Conservation (phyloP, 176 grass and related monocot genomes). For the Saccharum spontaneum region DNA sequence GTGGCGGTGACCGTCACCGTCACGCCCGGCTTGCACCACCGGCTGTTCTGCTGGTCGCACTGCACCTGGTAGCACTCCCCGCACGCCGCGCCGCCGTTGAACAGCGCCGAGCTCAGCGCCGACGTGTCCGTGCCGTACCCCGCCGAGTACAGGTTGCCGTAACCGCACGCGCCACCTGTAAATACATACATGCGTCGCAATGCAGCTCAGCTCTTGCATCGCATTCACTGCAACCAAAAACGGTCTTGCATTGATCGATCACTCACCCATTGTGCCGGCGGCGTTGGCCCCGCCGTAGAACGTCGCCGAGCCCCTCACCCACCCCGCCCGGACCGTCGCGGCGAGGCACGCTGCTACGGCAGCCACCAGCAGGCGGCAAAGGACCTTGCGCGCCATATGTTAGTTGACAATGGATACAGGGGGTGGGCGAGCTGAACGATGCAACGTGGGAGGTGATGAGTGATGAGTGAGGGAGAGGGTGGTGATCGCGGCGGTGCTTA, state of each 20-base stretch:
- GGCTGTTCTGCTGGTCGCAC: conserved; percentile 35
- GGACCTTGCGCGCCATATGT: conserved; percentile 29
- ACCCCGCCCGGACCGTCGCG: neutral
- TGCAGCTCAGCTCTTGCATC: neutral
- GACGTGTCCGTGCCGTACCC: conserved; percentile 82
- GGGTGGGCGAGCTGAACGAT: neutral
- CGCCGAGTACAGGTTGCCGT: conserved; percentile 69
- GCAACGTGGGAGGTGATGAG: neutral
- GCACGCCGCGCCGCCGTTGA: conserved; percentile 66
- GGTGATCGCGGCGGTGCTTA: conserved; percentile 42
- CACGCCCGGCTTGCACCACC: conserved; percentile 49
- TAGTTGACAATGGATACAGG: neutral
- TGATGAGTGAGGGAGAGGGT: conserved; percentile 32
- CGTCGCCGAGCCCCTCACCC: conserved; percentile 22
- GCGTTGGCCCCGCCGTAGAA: conserved; percentile 76
- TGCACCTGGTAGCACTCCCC: conserved; percentile 74
- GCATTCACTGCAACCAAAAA: neutral
- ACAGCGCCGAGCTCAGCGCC: conserved; percentile 67
- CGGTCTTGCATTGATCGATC: neutral
- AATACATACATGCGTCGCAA: neutral
- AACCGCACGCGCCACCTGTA: conserved; percentile 77
- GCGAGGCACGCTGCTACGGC: conserved; percentile 31
- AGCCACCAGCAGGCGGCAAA: neutral
- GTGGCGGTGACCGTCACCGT: conserved; percentile 72
- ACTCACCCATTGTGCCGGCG: conserved; percentile 73